Evolutionary conservation across 202 grass and related monocot species (phyloP), one percentile per base, ranked within the genome.

Genomic region (Elaeis oleifera): DNA sequence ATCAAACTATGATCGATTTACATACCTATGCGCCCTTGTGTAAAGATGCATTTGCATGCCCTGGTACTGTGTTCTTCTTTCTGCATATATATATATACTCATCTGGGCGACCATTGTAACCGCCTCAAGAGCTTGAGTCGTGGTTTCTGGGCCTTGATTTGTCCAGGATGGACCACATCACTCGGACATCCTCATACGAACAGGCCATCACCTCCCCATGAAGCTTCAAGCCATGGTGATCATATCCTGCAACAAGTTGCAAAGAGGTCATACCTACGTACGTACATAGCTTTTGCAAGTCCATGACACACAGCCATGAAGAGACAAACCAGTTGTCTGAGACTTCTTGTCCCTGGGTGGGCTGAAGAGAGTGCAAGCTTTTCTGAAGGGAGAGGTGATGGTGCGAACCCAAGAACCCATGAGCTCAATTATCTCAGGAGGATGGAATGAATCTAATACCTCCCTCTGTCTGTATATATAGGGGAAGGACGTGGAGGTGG

Each of bases 91-190:
- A 6, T 31, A 31, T 5, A 6, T 5, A 4, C 6, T 6, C 5
- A 4, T 31, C 17, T 3, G 21, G 7, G 53, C 18, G 21, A 56
- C 18, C 21, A 56, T 21, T 14, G 3, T 3, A 18, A 6, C 53
- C 22, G 18, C 22, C 50, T 76, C 66, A 84, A 22, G 85, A 84
- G 54, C 53, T 83, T 18, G 63, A 48, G 1, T 64, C 65, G 52
- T 67, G 27, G 3, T 83, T 79, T 8, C 44, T 32, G 8, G 72
- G 61, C 64, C 55, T 74, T 25, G 87, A 81, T 58, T 90, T 77
- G 75, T 86, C 83, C 25, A 90, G 87, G 68, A 90, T 90, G 56
- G 80, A 83, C 87, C 87, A 86, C 87, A 90, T 86, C 31, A 90
- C 83, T 58, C 80, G 82, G 13, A 90, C 87, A 67, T 90, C 87